These are phyloP conservation scores for Tetrahymena elliotti DNA, from an alignment of 73 alveolate species.

Conservation along the genomic window DNA sequence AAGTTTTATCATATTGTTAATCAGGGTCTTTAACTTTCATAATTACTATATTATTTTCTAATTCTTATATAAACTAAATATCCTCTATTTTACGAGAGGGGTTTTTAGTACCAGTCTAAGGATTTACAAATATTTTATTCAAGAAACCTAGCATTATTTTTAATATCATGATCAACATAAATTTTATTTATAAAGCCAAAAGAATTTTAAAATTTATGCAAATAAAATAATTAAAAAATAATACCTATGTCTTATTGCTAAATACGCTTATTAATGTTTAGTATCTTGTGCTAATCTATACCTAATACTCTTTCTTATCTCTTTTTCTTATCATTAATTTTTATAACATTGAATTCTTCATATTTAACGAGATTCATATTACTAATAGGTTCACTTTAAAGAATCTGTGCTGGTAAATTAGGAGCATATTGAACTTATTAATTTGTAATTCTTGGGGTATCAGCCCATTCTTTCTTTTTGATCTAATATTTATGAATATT, in stretches of 20 bases:
- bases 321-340: neutral
- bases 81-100: neutral
- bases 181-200: neutral
- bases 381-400: neutral
- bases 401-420: neutral
- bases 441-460: neutral
- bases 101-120: neutral
- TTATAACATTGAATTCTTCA: neutral
- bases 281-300: neutral
- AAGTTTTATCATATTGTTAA: neutral
- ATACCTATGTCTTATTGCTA: neutral
- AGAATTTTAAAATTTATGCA: neutral
- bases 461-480: neutral
- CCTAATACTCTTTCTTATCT: neutral
- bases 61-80: neutral
- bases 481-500: neutral
- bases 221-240: too few species aligned
- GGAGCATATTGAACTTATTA: neutral
- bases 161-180: too few species aligned
- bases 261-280: neutral
- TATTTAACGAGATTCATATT: neutral
- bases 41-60: neutral
- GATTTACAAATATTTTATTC: neutral
- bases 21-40: neutral
- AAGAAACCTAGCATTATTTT: neutral